Base-by-base conservation (phyloP, 805 yeast species). In the Saturnispora bothae region DNA sequence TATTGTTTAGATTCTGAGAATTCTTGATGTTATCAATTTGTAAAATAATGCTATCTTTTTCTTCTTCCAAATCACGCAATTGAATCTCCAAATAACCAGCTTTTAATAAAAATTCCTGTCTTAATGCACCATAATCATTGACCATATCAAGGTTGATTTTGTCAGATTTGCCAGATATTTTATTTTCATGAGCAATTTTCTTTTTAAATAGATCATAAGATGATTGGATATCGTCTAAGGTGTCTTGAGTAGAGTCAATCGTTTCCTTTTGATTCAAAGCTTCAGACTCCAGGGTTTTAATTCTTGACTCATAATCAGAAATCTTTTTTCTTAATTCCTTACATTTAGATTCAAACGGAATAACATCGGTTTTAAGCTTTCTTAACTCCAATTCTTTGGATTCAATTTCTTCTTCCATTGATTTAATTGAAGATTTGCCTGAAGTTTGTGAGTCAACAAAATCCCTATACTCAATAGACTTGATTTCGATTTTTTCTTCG, bases 331-430 rank as follows among this genome's bases (percentile, higher is more conserved):
- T 47, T 1, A 71, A 48, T 8, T 78, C 64, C 9, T 63, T 63
- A 39, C 69, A 68, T 43, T 74, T 76, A 6, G 84, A 71, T 23
- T 66, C 68, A 4, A 79, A 52, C 1, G 94, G 94, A 21, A 81
- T 65, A 36, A 82, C 48, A 5, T 68, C 67, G 22, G 45, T 35
- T 23, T 38, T 45, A 4, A 45, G 4, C 3, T 39, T 20, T 25
- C 43, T 45, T 5, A 47, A 23, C 15, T 25, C 37, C 3, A 43
- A 18, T 67, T 67, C 20, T 63, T 58, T 5, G 57, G 53, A 29
- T 73, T 78, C 14, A 70, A 74, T 54, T 8, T 56, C 49, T 16
- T 59, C 56, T 31, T 63, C 63, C n/a, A 59, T 53, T 32, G 68
- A 69, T 19, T 62, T 59, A n/a, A 63, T 51, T 5, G 61, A 57